Conservation (phyloP, 345 rosid genomes). For the Iberis pinnata region DNA sequence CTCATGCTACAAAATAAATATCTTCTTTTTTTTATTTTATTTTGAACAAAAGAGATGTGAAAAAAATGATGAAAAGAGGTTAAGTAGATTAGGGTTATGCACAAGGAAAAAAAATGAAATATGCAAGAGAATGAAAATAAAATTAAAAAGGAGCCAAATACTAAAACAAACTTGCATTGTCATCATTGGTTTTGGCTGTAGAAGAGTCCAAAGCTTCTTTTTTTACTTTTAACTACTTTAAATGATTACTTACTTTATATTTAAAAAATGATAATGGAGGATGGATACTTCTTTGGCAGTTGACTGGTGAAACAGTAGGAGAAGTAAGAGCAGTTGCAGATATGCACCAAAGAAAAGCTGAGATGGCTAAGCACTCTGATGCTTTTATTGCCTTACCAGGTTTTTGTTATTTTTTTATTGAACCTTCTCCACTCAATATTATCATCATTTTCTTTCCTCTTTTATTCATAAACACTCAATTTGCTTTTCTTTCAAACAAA, state of each 20-base stretch:
- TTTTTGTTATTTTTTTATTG: constrained; percentile 38
- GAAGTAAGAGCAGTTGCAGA: constrained; percentile 99
- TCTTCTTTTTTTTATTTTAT: background rate
- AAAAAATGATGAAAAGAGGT: constrained; percentile 14
- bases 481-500: constrained; percentile 24
- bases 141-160: too few relatives aligned
- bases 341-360: constrained; percentile 99
- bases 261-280: constrained; percentile 1
- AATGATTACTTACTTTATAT: constrained; percentile 26
- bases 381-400: constrained; percentile 99
- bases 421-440: constrained; percentile 29
- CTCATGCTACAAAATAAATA: constrained; percentile 16
- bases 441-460: constrained; percentile 13
- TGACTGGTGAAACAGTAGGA: constrained; percentile 99
- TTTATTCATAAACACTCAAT: background rate
- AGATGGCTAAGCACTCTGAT: constrained; percentile 99
- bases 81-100: constrained; percentile 23
- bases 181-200: constrained; percentile 35
- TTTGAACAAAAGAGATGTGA: constrained; percentile 9
- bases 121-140: too few relatives aligned
- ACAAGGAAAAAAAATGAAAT: background rate
- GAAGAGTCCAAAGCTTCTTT: constrained; percentile 37
- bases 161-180: constrained; percentile 31
- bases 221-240: constrained; percentile 26
- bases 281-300: constrained; percentile 41